phyloP scores from a whole-genome alignment of 2,329 filamentous ascomycete genomes.

The Cercospora beticola region DNA sequence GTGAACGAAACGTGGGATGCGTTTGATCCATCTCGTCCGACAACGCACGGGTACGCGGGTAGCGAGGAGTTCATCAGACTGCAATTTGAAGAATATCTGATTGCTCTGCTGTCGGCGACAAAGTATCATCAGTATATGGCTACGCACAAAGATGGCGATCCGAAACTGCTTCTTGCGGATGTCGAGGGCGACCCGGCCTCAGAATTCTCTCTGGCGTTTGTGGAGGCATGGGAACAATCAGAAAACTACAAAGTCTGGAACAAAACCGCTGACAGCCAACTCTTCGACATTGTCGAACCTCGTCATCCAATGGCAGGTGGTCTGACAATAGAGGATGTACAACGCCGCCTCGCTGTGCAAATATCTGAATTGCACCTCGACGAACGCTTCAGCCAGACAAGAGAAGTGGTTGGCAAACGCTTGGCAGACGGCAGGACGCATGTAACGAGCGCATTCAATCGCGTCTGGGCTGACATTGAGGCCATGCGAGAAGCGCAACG shows the following conservation, averaged over 20 bases:
- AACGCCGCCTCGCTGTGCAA: conserved; percentile 84
- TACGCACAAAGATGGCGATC: conserved; percentile 48
- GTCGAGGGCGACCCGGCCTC: conserved; percentile 76
- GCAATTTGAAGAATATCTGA: conserved; percentile 94
- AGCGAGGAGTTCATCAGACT: conserved; percentile 97
- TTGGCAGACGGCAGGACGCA: conserved; percentile 85
- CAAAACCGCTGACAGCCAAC: conserved; percentile 67
- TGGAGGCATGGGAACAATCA: conserved; percentile 82
- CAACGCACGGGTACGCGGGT: conserved; percentile 88
- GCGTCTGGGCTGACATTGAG: conserved; percentile 88
- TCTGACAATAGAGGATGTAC: conserved; percentile 89
- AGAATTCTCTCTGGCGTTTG: conserved; percentile 82
- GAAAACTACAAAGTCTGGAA: conserved; percentile 92
- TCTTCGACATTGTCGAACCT: conserved; percentile 93
- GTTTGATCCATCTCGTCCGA: conserved; percentile 81
- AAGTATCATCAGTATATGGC: conserved; percentile 70
- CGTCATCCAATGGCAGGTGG: conserved; percentile 91
- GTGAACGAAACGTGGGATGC: conserved; percentile 98
- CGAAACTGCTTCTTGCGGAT: conserved; percentile 61
- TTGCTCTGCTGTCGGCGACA: conserved; percentile 81
- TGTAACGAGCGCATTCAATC: conserved; percentile 82
- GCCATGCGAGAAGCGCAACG: conserved; percentile 71
- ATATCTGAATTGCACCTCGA: conserved; percentile 92
- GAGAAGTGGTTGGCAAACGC: conserved; percentile 84
- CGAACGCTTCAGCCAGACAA: conserved; percentile 78